Conservation (phyloP, 441 rosid species). For the Metrosideros polymorpha region DNA sequence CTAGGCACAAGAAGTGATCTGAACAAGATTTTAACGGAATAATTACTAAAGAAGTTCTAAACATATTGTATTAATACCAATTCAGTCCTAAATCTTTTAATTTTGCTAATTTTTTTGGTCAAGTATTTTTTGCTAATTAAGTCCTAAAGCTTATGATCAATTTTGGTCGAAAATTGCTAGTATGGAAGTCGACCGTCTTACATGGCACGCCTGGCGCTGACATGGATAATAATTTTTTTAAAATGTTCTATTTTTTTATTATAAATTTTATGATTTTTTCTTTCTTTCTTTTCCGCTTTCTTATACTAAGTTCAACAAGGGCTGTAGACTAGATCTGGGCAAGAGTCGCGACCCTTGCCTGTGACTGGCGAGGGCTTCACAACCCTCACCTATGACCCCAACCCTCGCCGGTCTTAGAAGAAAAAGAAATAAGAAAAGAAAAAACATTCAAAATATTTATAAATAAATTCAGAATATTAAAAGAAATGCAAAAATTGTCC, state of each 20-base stretch:
- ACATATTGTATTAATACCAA: background rate
- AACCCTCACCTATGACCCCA: background rate
- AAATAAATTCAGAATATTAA: too few species aligned
- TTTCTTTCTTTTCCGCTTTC: background rate
- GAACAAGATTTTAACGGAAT: background rate
- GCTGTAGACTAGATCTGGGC: background rate
- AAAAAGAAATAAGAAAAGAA: background rate
- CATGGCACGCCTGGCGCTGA: accelerated
- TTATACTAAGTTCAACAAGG: background rate
- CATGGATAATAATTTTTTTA: background rate
- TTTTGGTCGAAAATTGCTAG: background rate
- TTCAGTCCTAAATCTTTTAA: background rate
- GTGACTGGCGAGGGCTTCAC: background rate
- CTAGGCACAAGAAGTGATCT: background rate
- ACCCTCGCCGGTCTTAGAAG: background rate
- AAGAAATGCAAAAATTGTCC: background rate
- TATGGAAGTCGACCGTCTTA: accelerated
- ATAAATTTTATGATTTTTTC: background rate
- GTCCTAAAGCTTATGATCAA: background rate
- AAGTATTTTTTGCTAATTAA: too few species aligned
- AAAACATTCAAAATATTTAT: background rate
- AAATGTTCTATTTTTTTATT: background rate
- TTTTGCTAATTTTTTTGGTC: too few species aligned
- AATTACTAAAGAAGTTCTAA: background rate
- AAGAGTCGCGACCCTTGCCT: background rate